Percentiles rank a stretch among this genome's conserved stretches.
phyloP scores from a whole-genome alignment of 257 asterid species.

The Avicennia marina region DNA sequence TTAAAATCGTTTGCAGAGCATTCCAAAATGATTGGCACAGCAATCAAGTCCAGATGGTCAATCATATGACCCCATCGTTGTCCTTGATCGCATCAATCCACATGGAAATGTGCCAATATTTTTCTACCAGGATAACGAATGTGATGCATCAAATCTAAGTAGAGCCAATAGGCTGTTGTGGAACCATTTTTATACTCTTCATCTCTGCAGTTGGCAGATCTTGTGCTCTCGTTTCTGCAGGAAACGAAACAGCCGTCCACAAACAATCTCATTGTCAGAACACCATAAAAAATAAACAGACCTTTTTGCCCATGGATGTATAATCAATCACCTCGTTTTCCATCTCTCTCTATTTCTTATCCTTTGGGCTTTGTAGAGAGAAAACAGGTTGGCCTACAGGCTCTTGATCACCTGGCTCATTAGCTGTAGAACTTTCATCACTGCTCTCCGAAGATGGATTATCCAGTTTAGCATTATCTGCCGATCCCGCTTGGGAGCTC shows the following conservation, averaged over 20 bases:
- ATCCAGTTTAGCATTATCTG: neutral
- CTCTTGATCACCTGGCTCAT: constrained; percentile 6
- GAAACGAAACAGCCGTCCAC: constrained; percentile 1
- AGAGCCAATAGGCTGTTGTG: constrained; percentile 21
- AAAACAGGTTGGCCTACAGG: constrained; percentile 27
- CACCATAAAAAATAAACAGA: too few relatives aligned
- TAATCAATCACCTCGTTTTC: constrained; percentile 7
- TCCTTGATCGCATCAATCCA: neutral
- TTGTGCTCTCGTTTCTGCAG: constrained; percentile 7
- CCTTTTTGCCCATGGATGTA: neutral
- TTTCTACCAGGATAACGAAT: too few relatives aligned
- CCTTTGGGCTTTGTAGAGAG: constrained; percentile 42
- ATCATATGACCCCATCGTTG: neutral
- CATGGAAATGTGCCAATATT: neutral
- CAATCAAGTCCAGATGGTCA: neutral
- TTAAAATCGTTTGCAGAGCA: neutral
- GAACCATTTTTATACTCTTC: constrained; percentile 8
- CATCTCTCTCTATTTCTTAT: constrained; percentile 12
- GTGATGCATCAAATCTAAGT: constrained; percentile 1
- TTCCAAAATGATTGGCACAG: neutral
- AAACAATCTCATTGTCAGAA: constrained; percentile 3
- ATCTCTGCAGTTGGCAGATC: constrained; percentile 19
- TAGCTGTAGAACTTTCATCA: constrained; percentile 14
- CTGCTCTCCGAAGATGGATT: constrained; percentile 18
- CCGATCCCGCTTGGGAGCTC: constrained; percentile 15